A percentile compares a stretch with the other conserved stretches of the same genome.
phyloP scores from a whole-genome alignment of 805 yeast species.

The Lachancea dasiensis region DNA sequence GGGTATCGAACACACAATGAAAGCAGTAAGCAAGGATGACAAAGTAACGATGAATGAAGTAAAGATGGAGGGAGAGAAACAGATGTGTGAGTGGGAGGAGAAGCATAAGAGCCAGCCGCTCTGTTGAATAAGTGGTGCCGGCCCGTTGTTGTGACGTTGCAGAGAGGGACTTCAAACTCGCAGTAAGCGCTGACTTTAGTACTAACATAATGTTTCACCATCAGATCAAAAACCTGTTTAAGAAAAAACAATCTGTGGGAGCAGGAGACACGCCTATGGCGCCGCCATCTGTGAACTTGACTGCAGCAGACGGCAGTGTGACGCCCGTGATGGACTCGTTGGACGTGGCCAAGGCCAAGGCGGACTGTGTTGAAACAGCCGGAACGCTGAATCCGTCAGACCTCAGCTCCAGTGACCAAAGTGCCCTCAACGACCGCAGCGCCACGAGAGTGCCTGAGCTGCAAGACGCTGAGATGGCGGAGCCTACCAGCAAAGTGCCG shows the following conservation, averaged over 20 bases:
- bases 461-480: neutral
- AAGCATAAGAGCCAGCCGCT: too few species aligned
- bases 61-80: too few species aligned
- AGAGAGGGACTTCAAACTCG: too few species aligned
- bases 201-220: slow-evolving; percentile 1
- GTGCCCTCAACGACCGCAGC: slow-evolving; percentile 8
- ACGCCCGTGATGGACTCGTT: slow-evolving; percentile 6
- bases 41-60: too few species aligned
- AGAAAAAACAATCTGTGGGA: slow-evolving; percentile 15
- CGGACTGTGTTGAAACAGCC: slow-evolving; percentile 3
- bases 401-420: slow-evolving; percentile 3
- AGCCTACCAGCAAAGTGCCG: neutral
- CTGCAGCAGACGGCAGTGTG: neutral
- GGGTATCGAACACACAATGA: too few species aligned
- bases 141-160: too few species aligned
- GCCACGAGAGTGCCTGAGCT: slow-evolving; percentile 5
- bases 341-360: slow-evolving; percentile 4
- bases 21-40: too few species aligned
- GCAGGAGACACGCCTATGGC: slow-evolving; percentile 1
- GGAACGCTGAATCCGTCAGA: slow-evolving; percentile 2
- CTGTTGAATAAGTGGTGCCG: too few species aligned
- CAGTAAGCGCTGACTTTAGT: too few species aligned
- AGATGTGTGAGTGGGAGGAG: too few species aligned
- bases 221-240: slow-evolving; percentile 17
- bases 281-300: neutral